Percentiles rank a stretch among this genome's conserved stretches.
These are phyloP conservation scores for Naegleria lovaniensis DNA, from an alignment of 208 protist genomes.

Conservation along the genomic window DNA sequence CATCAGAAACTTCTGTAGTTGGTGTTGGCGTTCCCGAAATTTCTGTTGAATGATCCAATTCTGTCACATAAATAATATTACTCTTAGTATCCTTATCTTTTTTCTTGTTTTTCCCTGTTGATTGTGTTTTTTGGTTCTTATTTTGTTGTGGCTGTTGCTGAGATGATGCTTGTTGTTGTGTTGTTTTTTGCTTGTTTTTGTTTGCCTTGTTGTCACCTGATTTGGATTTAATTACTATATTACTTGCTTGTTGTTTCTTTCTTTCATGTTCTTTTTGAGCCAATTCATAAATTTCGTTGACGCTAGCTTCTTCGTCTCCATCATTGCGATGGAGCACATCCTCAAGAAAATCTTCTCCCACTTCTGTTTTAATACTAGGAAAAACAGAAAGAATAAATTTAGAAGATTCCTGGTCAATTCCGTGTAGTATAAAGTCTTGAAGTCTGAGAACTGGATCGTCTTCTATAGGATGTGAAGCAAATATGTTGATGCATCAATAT, in stretches of 20 bases:
- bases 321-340: background rate
- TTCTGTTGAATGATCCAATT: background rate
- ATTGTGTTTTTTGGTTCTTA: background rate
- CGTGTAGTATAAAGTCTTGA: background rate
- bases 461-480: background rate
- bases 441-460: background rate
- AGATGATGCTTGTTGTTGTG: background rate
- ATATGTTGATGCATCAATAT: background rate
- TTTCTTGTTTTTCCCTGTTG: too few species aligned
- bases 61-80: background rate
- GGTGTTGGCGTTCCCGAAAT: background rate
- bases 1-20: background rate
- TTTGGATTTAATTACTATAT: background rate
- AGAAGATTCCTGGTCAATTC: background rate
- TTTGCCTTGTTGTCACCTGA: background rate
- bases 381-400: background rate
- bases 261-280: background rate
- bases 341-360: background rate
- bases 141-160: background rate
- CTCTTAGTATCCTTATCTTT: background rate
- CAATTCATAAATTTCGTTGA: background rate
- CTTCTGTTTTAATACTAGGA: background rate
- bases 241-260: background rate
- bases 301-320: background rate
- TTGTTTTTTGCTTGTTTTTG: background rate